Evolutionary conservation across 1,284 basidiomycete species (phyloP), one percentile per base, ranked within the genome.

Genomic region (Leccinum pachyderme): DNA sequence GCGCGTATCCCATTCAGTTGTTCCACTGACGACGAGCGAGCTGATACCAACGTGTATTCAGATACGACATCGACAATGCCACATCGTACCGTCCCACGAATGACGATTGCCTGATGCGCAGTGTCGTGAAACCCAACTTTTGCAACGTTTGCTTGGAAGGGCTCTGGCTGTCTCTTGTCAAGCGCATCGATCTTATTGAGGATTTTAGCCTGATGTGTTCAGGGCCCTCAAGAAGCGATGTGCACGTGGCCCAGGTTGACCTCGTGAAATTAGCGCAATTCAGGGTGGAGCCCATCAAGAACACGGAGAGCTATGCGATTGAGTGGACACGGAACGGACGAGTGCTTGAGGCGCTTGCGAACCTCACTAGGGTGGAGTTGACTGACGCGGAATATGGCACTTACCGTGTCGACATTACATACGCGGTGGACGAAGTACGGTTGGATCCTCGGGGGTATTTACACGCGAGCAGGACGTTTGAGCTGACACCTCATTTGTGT

Each of bases 91-190:
- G 87, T 15, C 88, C 88, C 35, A 93, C 90, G 3, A 91, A 93
- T 63, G 87, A 91, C 62, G 87, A 84, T 64, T 93, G 91, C 65
- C 80, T 93, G 51, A 93, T 94, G 91, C 85, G 91, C 29, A 76
- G 77, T 47, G 86, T 91, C 48, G 86, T 79, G 32, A 77, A 78
- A 0, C 82, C 84, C 62, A 82, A 84, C 62, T 91, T 93, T 69
- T 93, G 91, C 73, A 81, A 78, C 53, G 86, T 85, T 47, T 94
- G 91, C 69, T 69, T 81, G 11, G 87, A 91, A 60, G 87, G 79
- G 2, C 81, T 93, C 41, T 90, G 88, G 86, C 71, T 82, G 47
- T 76, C 81, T 9, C 79, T 90, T 15, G 75, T 89, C 7, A 68
- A 68, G 39, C 78, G 80, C 44, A 72, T 90, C 51, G 75, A 75